Conservation (phyloP, 2,329 filamentous ascomycete genomes). For the Diatrype stigma region DNA sequence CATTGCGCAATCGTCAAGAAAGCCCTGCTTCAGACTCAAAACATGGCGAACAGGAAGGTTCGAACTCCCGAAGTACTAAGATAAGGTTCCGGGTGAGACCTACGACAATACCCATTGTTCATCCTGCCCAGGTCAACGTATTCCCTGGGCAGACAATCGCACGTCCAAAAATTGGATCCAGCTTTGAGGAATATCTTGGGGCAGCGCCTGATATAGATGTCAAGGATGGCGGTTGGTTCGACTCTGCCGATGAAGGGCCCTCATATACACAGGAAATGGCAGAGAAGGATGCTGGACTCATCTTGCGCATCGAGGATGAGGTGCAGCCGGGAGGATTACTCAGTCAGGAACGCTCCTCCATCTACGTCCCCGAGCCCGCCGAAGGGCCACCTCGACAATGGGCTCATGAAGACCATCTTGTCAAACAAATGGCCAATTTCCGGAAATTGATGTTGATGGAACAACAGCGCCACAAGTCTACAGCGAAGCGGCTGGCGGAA, state of each 20-base stretch:
- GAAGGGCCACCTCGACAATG: slow-evolving; percentile 77
- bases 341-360: slow-evolving; percentile 63
- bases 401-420: slow-evolving; percentile 81
- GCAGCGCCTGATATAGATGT: slow-evolving; percentile 48
- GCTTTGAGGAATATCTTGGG: slow-evolving; percentile 55
- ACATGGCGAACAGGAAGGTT: slow-evolving; percentile 14
- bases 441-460: slow-evolving; percentile 76
- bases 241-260: slow-evolving; percentile 50
- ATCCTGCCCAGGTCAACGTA: slow-evolving; percentile 54
- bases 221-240: slow-evolving; percentile 53
- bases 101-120: slow-evolving; percentile 53
- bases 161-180: slow-evolving; percentile 48
- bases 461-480: slow-evolving; percentile 69
- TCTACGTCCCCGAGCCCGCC: slow-evolving; percentile 67
- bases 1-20: slow-evolving; percentile 25
- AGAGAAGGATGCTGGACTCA: slow-evolving; percentile 62
- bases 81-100: slow-evolving; percentile 47
- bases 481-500: slow-evolving; percentile 75
- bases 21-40: slow-evolving; percentile 16
- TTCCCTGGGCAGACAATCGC: slow-evolving; percentile 28
- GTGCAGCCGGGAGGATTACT: slow-evolving; percentile 71
- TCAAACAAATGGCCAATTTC: slow-evolving; percentile 75
- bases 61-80: slow-evolving; percentile 25
- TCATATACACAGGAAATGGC: slow-evolving; percentile 59
- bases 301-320: slow-evolving; percentile 68